Evolutionary conservation across 768 basidiomycete species (phyloP).

Genomic region (Xerocomellus dryophilus): DNA sequence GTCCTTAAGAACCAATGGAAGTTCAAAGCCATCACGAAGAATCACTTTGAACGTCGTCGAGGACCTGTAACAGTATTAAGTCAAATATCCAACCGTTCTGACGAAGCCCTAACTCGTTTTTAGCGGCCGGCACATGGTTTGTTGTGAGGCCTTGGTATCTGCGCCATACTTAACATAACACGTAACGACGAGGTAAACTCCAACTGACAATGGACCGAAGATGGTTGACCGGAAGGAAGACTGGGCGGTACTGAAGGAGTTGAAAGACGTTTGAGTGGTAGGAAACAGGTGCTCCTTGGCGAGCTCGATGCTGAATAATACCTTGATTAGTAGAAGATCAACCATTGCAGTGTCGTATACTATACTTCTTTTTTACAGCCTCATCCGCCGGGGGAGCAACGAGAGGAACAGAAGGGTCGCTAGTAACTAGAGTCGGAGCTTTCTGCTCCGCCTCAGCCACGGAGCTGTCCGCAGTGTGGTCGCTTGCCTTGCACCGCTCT

Average conservation of each 20-base stretch:
- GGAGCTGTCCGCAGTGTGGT: not conserved
- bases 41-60: conserved; percentile 43
- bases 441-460: conserved; percentile 4
- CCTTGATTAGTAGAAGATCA: conserved; percentile 2
- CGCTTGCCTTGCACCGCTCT: conserved; percentile 1
- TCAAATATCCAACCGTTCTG: not conserved
- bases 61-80: conserved; percentile 17
- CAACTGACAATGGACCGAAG: conserved; percentile 61
- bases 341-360: not conserved
- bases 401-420: conserved; percentile 6
- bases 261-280: conserved; percentile 23
- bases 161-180: conserved; percentile 2
- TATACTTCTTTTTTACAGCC: conserved; percentile 26
- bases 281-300: conserved; percentile 51
- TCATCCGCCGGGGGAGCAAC: conserved; percentile 16
- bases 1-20: conserved; percentile 50
- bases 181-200: not conserved
- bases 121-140: not conserved
- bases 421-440: conserved; percentile 8
- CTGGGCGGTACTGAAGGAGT: conserved; percentile 18
- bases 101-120: conserved; percentile 22
- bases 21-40: conserved; percentile 46
- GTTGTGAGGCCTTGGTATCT: conserved; percentile 27
- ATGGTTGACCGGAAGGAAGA: conserved; percentile 56
- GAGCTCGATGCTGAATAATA: conserved; percentile 35